These are phyloP conservation scores for Blastobotrys chiropterorum DNA, from an alignment of 805 yeast genomes.

Conservation along the genomic window DNA sequence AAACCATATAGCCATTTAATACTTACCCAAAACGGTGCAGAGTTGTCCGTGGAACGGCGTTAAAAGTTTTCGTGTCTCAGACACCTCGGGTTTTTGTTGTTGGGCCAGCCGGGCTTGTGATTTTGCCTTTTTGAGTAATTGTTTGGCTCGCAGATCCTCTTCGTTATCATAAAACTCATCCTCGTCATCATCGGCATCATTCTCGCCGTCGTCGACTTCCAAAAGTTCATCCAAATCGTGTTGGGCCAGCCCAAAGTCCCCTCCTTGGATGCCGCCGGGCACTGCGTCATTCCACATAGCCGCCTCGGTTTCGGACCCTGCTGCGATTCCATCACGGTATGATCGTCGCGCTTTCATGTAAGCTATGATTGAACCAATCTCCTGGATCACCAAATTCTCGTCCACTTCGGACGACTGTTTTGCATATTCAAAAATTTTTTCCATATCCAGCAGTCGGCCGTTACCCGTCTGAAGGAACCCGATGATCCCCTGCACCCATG, in stretches of 20 bases:
- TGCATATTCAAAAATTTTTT: constrained; percentile 17
- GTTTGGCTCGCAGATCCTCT: neutral
- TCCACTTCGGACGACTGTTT: constrained; percentile 17
- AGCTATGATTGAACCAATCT: constrained; percentile 36
- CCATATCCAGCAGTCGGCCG: constrained; percentile 42
- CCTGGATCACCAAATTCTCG: constrained; percentile 29
- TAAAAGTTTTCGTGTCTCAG: constrained; percentile 26
- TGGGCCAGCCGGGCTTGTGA: constrained; percentile 17
- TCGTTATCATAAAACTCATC: neutral
- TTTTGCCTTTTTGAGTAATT: neutral
- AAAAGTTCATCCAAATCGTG: constrained; percentile 42
- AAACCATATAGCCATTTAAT: neutral
- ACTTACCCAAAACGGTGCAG: constrained; percentile 4
- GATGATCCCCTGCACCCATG: constrained; percentile 68
- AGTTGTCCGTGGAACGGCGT: constrained; percentile 20
- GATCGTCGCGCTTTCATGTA: constrained; percentile 34
- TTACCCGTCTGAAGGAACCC: constrained; percentile 57
- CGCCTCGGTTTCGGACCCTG: constrained; percentile 22
- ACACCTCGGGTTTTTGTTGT: constrained; percentile 25
- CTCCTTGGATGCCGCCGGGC: constrained; percentile 36
- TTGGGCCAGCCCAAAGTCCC: constrained; percentile 45
- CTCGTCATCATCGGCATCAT: constrained; percentile 29
- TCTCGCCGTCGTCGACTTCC: constrained; percentile 30
- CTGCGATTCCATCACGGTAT: constrained; percentile 23
- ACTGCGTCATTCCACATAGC: constrained; percentile 41